Evolutionary conservation across 768 basidiomycete genomes (phyloP).

Genomic region (Lentinus brumalis): DNA sequence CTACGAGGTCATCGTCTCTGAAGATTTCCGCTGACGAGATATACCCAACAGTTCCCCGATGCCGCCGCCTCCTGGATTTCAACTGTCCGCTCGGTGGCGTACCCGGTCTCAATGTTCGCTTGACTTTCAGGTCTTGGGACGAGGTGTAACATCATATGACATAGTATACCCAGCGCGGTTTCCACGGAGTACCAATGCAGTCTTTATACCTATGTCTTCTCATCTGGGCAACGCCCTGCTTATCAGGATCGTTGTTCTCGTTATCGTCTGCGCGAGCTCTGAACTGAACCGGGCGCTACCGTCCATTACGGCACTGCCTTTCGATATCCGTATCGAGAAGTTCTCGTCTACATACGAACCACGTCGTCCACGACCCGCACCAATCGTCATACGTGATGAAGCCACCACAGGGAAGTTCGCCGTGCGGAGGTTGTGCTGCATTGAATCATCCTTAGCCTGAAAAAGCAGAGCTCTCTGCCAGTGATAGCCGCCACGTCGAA

Average conservation of each 20-base stretch:
- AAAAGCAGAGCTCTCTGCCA: not conserved
- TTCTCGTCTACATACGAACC: not conserved
- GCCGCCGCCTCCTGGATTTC: constrained; percentile 37
- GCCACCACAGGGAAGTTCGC: not conserved
- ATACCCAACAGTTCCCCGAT: constrained; percentile 36
- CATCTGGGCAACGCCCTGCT: no score
- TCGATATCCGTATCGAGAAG: not conserved
- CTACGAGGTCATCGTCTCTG: not conserved
- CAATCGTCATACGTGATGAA: not conserved
- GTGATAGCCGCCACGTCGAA: constrained; percentile 17
- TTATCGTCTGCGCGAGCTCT: no score
- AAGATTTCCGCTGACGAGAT: not conserved
- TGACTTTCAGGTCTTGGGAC: no score
- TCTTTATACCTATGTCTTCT: no score
- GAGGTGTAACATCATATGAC: no score
- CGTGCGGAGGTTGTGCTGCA: not conserved
- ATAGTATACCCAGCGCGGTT: no score
- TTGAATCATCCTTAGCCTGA: not conserved
- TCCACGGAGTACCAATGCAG: no score
- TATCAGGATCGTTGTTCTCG: no score
- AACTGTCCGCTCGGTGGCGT: constrained; percentile 35
- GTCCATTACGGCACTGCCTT: not conserved
- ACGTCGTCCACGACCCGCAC: not conserved
- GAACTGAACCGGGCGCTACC: not conserved
- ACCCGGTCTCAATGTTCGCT: constrained; percentile 18